Conservation (phyloP, 805 yeast species). For the Saccharomycopsis guyanensis region DNA sequence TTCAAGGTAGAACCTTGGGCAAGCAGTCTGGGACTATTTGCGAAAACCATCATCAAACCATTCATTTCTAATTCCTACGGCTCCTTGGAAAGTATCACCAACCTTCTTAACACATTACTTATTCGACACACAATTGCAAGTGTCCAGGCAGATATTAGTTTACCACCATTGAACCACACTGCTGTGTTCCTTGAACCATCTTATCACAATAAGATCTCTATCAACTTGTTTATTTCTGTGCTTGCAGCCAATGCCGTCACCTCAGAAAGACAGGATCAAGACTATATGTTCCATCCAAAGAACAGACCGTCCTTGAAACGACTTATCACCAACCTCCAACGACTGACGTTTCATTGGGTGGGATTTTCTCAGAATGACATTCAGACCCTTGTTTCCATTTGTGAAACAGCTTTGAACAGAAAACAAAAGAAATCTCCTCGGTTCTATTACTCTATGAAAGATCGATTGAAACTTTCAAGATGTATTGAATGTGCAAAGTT, state of each 20-base stretch:
- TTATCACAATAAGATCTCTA: constrained; percentile 49
- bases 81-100: constrained; percentile 34
- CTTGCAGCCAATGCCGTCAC: constrained; percentile 68
- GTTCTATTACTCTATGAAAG: constrained; percentile 30
- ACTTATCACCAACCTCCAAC: constrained; percentile 52
- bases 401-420: constrained; percentile 38
- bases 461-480: constrained; percentile 34
- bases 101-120: constrained; percentile 40
- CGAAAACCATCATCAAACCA: constrained; percentile 38
- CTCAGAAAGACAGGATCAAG: constrained; percentile 58
- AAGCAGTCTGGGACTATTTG: constrained; percentile 40
- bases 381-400: constrained; percentile 42
- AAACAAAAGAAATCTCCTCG: constrained; percentile 25
- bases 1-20: constrained; percentile 54
- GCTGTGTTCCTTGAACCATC: constrained; percentile 58
- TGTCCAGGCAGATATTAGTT: constrained; percentile 44
- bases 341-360: constrained; percentile 70
- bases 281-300: constrained; percentile 62
- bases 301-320: constrained; percentile 47
- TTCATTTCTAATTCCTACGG: constrained; percentile 35
- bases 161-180: constrained; percentile 53
- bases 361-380: constrained; percentile 58
- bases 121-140: constrained; percentile 51
- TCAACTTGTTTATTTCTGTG: constrained; percentile 59
- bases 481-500: constrained; percentile 39